These are phyloP conservation scores for Rhizopus sp. DNA, from an alignment of 371 early-diverging fungal genomes.

Conservation along the genomic window DNA sequence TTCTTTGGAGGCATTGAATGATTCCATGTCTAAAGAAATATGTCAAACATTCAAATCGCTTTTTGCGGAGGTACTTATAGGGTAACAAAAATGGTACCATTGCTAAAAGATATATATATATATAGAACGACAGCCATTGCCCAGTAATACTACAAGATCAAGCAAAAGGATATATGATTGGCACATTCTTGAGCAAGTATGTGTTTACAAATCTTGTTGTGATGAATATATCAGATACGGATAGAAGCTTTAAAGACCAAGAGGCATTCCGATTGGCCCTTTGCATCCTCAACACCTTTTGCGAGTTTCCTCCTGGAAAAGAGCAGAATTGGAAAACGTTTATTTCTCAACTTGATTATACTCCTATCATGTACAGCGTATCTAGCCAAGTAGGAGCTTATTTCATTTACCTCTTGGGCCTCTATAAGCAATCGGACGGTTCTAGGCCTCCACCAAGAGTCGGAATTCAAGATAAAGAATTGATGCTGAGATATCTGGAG, in stretches of 20 bases:
- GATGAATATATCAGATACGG: neutral
- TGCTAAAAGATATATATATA: neutral
- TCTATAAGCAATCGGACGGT: neutral
- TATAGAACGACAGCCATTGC: neutral
- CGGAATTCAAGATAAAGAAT: neutral
- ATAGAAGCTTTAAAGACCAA: neutral
- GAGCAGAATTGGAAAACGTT: constrained; percentile 1
- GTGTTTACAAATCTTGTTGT: neutral
- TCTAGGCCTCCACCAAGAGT: neutral
- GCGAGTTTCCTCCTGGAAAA: neutral
- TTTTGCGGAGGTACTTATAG: neutral
- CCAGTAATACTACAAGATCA: neutral
- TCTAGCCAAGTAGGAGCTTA: neutral
- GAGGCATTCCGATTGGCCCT: constrained; percentile 1
- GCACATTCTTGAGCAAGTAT: neutral
- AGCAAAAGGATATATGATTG: neutral
- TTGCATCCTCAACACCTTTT: constrained; percentile 4
- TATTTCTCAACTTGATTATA: neutral
- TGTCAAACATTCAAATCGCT: neutral
- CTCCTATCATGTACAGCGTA: neutral
- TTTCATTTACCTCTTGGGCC: neutral
- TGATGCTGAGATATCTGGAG: neutral
- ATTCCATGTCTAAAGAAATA: constrained; percentile 2
- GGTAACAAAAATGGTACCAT: neutral
- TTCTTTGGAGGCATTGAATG: neutral